phyloP scores from a whole-genome alignment of 306 rosid genomes.

The Mimosa bimucronata region DNA sequence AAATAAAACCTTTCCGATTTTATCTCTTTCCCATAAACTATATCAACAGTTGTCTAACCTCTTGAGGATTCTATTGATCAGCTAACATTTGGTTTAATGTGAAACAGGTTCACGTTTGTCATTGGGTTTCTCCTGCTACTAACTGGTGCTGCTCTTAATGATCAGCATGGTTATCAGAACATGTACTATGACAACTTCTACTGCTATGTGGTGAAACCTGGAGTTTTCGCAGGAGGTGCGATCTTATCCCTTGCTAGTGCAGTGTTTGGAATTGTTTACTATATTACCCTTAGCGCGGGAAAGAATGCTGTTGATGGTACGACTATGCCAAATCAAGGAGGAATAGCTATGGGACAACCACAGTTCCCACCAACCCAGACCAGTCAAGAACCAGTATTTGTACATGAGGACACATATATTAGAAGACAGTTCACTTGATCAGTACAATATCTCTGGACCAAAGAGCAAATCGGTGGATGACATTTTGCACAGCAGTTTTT shows the following conservation, averaged over 20 bases:
- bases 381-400: constrained; percentile 73
- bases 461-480: neutral
- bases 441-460: constrained; percentile 4
- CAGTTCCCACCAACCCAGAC: constrained; percentile 71
- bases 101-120: constrained; percentile 74
- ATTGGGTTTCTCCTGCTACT: constrained; percentile 70
- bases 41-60: neutral
- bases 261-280: constrained; percentile 68
- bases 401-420: constrained; percentile 86
- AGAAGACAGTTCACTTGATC: constrained; percentile 84
- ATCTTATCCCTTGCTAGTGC: constrained; percentile 60
- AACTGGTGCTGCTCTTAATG: constrained; percentile 25
- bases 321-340: constrained; percentile 53
- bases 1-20: neutral
- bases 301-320: constrained; percentile 45
- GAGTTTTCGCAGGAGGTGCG: constrained; percentile 78
- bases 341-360: constrained; percentile 88
- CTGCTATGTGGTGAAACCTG: constrained; percentile 40
- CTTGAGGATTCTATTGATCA: neutral
- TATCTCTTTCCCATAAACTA: neutral
- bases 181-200: neutral
- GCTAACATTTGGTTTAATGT: neutral
- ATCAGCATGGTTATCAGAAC: constrained; percentile 14
- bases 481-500: constrained; percentile 6
- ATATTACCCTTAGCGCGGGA: constrained; percentile 48